Evolutionary conservation across 2,329 filamentous ascomycete genomes (phyloP).

Genomic region (Fusarium nygamai): DNA sequence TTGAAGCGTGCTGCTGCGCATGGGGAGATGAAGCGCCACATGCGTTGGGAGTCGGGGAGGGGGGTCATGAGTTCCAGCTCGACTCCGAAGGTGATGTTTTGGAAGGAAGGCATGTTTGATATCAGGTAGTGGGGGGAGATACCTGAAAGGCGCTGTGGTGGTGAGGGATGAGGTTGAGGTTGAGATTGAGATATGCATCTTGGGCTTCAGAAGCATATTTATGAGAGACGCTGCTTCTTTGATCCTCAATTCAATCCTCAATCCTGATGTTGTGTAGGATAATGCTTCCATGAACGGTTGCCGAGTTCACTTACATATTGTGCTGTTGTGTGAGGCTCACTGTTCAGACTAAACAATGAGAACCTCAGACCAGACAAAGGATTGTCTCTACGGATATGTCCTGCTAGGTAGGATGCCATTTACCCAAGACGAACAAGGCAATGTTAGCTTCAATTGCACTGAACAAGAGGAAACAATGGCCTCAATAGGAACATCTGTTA

Average conservation of each 20-base stretch:
- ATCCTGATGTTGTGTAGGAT: neutral
- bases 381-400: neutral
- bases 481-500: too few relatives aligned
- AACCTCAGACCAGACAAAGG: neutral
- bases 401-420: accelerated
- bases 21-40: neutral
- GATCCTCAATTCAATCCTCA: neutral
- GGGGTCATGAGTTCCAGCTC: constrained; percentile 39
- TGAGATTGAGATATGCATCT: too few relatives aligned
- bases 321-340: neutral
- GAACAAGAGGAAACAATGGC: neutral
- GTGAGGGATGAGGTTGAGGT: neutral
- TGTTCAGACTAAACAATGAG: neutral
- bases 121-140: neutral
- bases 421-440: neutral
- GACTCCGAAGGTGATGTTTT: constrained; percentile 31
- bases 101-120: neutral
- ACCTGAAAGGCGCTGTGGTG: neutral
- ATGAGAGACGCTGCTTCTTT: neutral
- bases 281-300: neutral
- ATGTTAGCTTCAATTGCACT: accelerated
- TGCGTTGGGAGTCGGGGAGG: neutral
- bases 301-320: neutral
- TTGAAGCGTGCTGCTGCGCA: constrained; percentile 2
- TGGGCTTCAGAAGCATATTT: neutral